Conservation (phyloP, 768 basidiomycete species). For the Lactifluus hygrophoroides region DNA sequence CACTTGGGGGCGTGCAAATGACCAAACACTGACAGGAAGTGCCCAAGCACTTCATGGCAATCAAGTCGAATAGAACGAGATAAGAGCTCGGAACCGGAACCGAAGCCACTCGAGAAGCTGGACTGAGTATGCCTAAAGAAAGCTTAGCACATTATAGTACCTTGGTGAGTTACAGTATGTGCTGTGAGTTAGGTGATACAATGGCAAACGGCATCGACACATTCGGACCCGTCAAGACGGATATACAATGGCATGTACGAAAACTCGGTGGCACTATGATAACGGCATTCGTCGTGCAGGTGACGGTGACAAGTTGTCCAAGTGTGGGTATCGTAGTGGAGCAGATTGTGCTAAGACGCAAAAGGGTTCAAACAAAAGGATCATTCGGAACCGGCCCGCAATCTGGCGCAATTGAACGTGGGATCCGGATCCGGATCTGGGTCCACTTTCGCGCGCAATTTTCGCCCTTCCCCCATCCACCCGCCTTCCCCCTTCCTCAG, state of each 20-base stretch:
- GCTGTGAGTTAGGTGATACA: too few species aligned
- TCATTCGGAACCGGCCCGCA: conserved; percentile 3
- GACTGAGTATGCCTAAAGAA: not conserved
- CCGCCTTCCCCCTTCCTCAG: too few species aligned
- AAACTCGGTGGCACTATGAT: not conserved
- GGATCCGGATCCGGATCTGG: not conserved
- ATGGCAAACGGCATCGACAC: too few species aligned
- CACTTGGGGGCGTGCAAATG: not conserved
- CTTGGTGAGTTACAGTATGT: too few species aligned
- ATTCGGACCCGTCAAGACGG: not conserved
- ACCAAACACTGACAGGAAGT: not conserved
- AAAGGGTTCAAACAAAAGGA: not conserved
- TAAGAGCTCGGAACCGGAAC: not conserved
- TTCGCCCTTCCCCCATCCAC: too few species aligned
- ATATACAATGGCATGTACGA: not conserved
- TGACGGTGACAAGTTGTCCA: not conserved
- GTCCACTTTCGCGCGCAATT: not conserved
- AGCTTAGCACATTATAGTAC: not conserved
- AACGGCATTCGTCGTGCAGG: not conserved
- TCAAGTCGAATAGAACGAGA: not conserved
- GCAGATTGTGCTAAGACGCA: not conserved
- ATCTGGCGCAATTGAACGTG: not conserved
- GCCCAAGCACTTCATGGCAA: not conserved
- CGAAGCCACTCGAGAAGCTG: not conserved
- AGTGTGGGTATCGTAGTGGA: not conserved